A percentile compares a stretch with the other conserved stretches of the same genome.
Conservation (phyloP, 305 asterid species). For the Fraxinus floribunda region DNA sequence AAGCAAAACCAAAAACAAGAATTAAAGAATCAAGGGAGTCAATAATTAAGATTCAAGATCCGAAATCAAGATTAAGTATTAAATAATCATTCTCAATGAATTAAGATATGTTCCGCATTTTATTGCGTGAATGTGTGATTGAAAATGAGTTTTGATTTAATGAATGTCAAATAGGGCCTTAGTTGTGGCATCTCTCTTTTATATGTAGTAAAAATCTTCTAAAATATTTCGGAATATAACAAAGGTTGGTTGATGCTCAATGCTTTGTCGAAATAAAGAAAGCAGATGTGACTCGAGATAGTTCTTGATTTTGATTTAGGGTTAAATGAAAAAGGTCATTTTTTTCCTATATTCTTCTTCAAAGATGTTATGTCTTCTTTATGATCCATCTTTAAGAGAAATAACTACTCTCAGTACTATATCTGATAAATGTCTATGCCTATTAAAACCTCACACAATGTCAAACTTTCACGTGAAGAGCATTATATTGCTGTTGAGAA, state of each 20-base stretch:
- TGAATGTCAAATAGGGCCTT: neutral
- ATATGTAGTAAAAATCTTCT: neutral
- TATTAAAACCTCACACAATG: neutral
- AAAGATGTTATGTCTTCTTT: neutral
- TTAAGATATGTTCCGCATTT: neutral
- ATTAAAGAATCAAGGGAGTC: neutral
- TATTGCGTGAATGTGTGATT: neutral
- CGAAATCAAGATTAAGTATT: neutral
- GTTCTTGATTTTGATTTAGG: neutral
- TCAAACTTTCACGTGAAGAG: neutral
- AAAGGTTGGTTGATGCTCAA: neutral
- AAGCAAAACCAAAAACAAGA: neutral
- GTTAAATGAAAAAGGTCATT: neutral
- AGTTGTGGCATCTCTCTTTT: neutral
- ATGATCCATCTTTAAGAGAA: slow-evolving; percentile 6
- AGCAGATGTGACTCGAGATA: neutral
- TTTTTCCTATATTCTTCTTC: neutral
- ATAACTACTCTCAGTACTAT: slow-evolving; percentile 8
- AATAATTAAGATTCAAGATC: neutral
- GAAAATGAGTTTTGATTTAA: neutral
- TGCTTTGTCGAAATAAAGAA: neutral
- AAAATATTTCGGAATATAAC: neutral
- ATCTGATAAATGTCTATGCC: neutral
- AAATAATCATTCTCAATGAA: neutral
- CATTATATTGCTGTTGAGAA: slow-evolving; percentile 5